phyloP scores from a whole-genome alignment of 1,139 yeast genomes.

The Nakaseomyces nivariensis region DNA sequence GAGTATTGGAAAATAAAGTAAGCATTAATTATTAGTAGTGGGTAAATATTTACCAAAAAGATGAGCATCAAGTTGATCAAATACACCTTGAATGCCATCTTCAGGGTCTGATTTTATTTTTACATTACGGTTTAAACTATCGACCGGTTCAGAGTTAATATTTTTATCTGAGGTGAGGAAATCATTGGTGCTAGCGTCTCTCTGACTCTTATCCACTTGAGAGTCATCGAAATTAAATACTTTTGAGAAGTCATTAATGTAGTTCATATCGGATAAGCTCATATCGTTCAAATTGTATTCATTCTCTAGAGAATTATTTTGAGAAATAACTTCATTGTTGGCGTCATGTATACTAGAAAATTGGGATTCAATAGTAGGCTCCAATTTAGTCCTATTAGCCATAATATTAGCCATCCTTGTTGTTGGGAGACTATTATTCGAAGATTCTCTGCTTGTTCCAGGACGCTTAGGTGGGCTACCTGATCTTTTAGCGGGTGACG shows the following conservation, averaged over 20 bases:
- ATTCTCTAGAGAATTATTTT: neutral
- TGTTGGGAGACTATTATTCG: neutral
- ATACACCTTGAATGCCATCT: constrained; percentile 53
- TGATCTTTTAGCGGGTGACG: constrained; percentile 2
- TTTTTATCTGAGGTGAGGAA: neutral
- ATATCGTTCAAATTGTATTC: neutral
- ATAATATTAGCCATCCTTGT: too few relatives aligned
- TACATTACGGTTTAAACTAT: neutral
- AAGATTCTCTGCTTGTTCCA: neutral
- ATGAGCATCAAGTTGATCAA: constrained; percentile 76
- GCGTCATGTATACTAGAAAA: too few relatives aligned
- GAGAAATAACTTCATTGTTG: too few relatives aligned
- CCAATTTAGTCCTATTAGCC: neutral
- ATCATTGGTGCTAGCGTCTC: neutral
- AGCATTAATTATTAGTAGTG: neutral
- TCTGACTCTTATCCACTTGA: neutral
- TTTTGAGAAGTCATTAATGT: neutral
- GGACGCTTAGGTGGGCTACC: neutral
- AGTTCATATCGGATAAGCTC: neutral
- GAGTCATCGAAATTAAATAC: neutral
- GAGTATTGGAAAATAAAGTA: neutral
- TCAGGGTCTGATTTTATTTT: neutral
- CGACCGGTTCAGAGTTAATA: neutral
- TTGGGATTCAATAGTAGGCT: neutral
- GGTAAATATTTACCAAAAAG: constrained; percentile 76